These are phyloP conservation scores for Paraleonurus japonicus DNA, from an alignment of 257 asterid genomes.

Conservation along the genomic window DNA sequence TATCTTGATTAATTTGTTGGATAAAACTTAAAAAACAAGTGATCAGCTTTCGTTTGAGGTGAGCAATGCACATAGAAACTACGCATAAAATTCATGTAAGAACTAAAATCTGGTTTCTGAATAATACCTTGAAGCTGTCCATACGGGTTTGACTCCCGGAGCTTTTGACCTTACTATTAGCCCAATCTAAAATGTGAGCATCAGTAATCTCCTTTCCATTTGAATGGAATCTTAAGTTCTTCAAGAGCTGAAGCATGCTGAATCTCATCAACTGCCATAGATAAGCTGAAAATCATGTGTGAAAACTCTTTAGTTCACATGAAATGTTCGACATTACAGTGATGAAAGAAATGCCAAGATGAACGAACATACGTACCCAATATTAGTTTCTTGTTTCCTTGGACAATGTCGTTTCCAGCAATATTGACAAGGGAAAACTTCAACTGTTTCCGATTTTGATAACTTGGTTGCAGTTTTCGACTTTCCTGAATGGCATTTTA, in stretches of 20 bases:
- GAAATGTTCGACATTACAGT: conserved; percentile 2
- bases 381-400: conserved; percentile 91
- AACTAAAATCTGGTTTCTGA: not conserved
- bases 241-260: conserved; percentile 87
- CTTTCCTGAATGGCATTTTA: conserved; percentile 92
- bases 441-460: conserved; percentile 85
- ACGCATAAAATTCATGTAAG: not conserved
- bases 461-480: conserved; percentile 96
- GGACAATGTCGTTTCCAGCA: conserved; percentile 94
- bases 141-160: conserved; percentile 71
- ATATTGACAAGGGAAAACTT: conserved; percentile 90
- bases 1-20: not conserved
- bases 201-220: conserved; percentile 84
- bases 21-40: not conserved
- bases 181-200: conserved; percentile 86
- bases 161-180: conserved; percentile 69
- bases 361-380: conserved; percentile 71
- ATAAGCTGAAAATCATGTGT: conserved; percentile 62
- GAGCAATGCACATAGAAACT: not conserved
- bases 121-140: conserved; percentile 71
- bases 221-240: conserved; percentile 79
- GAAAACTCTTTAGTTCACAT: conserved; percentile 19
- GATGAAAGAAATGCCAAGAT: not conserved
- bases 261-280: conserved; percentile 94
- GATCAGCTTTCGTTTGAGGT: not conserved